A percentile compares a stretch with the other conserved stretches of the same genome.
Evolutionary conservation across 768 basidiomycete genomes (phyloP).

Genomic region (Rhodocollybia butyracea): DNA sequence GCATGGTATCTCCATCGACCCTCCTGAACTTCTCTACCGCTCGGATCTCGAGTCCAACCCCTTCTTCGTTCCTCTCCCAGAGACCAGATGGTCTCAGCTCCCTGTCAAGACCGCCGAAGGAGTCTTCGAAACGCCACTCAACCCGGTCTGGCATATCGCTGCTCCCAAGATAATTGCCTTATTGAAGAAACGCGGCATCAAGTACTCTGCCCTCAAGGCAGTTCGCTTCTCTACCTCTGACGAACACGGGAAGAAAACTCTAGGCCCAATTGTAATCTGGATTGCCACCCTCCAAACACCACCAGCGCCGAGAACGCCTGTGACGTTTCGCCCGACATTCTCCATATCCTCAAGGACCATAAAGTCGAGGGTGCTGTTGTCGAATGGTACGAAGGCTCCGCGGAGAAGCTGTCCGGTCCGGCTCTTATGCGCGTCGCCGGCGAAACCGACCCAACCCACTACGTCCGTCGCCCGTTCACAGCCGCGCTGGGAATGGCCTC

Average conservation of each 20-base stretch:
- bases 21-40: conserved; percentile 32
- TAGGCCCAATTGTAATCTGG: neutral
- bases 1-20: conserved; percentile 32
- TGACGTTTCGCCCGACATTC: neutral
- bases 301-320: neutral
- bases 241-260: neutral
- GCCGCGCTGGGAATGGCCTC: neutral
- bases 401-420: neutral
- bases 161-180: neutral
- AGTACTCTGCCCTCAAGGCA: neutral
- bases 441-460: neutral
- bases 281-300: neutral
- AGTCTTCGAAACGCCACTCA: neutral
- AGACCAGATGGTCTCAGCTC: neutral
- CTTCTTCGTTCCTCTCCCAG: neutral
- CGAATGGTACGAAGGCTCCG: neutral
- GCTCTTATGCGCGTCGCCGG: neutral
- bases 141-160: neutral
- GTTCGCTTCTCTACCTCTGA: neutral
- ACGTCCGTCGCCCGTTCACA: neutral
- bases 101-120: neutral
- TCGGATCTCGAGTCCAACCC: conserved; percentile 20
- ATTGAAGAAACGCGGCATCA: neutral
- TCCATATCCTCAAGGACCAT: neutral
- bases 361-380: neutral